Conservation (phyloP, 352 stramenopile species). For the Globisporangium canariense region DNA sequence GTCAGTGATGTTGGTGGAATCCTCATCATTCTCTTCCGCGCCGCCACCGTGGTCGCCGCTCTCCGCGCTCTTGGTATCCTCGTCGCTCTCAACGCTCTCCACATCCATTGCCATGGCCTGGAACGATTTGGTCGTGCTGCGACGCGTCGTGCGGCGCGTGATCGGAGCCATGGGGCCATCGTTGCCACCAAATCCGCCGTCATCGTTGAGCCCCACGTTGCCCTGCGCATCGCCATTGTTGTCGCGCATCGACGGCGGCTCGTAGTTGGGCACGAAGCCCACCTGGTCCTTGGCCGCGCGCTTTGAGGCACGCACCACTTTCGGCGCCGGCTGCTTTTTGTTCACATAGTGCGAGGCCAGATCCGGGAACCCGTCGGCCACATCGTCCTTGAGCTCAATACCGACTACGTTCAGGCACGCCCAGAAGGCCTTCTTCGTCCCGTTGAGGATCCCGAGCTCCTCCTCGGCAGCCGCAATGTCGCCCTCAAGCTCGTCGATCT, state of each 20-base stretch:
- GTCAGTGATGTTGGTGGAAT: background rate
- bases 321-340: slow-evolving; percentile 34
- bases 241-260: slow-evolving; percentile 15
- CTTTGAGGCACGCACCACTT: slow-evolving; percentile 22
- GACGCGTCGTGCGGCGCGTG: slow-evolving; percentile 24
- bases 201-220: slow-evolving; percentile 21
- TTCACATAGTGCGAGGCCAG: slow-evolving; percentile 45
- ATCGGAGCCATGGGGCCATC: slow-evolving; percentile 14
- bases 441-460: slow-evolving; percentile 35
- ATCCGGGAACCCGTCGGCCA: slow-evolving; percentile 47
- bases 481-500: slow-evolving; percentile 62
- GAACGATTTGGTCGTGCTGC: slow-evolving; percentile 30
- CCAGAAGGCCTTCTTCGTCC: slow-evolving; percentile 57
- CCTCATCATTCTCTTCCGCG: background rate
- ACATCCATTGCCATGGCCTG: slow-evolving; percentile 18
- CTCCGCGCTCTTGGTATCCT: slow-evolving; percentile 21
- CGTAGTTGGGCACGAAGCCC: slow-evolving; percentile 10
- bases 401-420: slow-evolving; percentile 64
- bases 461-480: slow-evolving; percentile 51
- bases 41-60: background rate
- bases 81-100: slow-evolving; percentile 24
- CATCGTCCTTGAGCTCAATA: slow-evolving; percentile 50
- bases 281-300: slow-evolving; percentile 19
- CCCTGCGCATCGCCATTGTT: slow-evolving; percentile 15
- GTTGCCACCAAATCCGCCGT: background rate